Base-by-base conservation (phyloP, 495 filamentous ascomycete species). In the Penicillium waksmanii region DNA sequence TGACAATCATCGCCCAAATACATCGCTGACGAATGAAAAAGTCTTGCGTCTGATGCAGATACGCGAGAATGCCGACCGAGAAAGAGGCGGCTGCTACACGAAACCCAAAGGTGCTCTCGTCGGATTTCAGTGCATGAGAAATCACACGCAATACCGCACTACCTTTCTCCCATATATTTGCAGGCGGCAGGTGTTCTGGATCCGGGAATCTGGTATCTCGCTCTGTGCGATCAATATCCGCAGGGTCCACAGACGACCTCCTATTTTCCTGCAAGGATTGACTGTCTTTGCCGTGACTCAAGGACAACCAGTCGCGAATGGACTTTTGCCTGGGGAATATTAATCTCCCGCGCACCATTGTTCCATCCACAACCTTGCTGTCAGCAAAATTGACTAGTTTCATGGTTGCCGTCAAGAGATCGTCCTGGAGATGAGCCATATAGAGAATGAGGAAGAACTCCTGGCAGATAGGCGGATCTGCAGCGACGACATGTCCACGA, bases 1-100 rank as follows among this genome's bases (percentile, higher is more conserved):
- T 84, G 46, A 89, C 85, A 61, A 93, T 89, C 84, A 91, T 84
- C 0, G 87, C 85, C 89, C 89, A 93, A 7, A 92, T 85, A 8
- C 90, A 76, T 62, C 90, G 77, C 63, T 93, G 87, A 48, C 85
- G 76, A 13, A 83, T 73, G 61, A 91, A 93, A 67, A 90, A 92
- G 0, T 65, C 61, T 58, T 90, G 83, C 0, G 88, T 90, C 19
- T 84, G 66, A 50, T 82, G 74, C n/a, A 93, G 73, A 66, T 80
- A 92, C 6, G 84, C 87, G 2, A 90, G 69, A 34, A 93, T 86
- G 0, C 83, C 89, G 34, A 91, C 77, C 18, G 81, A 87, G 67
- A 92, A 80, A 12, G 86, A 89, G 17, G 89, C 90, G 49, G 82
- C 87, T 0, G 89, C 87, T 31, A 84, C 85, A 3, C 90, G 79